phyloP scores from a whole-genome alignment of 805 yeast genomes.

The Ascoidea rubescens region DNA sequence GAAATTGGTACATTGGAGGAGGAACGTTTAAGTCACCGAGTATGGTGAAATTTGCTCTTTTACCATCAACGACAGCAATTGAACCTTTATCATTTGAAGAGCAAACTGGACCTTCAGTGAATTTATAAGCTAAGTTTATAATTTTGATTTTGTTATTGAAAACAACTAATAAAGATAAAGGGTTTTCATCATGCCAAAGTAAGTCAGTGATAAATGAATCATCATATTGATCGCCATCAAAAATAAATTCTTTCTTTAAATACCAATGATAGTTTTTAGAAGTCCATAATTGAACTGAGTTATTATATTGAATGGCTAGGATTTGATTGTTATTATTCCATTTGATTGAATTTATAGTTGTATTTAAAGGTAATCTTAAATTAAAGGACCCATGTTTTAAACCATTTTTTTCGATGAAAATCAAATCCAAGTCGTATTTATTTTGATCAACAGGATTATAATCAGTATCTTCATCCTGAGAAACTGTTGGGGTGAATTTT shows the following conservation, averaged over 20 bases:
- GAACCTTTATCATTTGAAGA: conserved; percentile 67
- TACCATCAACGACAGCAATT: conserved; percentile 72
- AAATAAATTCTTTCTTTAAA: conserved; percentile 63
- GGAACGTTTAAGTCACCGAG: conserved; percentile 79
- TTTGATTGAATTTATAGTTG: conserved; percentile 34
- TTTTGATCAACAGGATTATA: conserved; percentile 28
- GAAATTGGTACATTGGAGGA: conserved; percentile 68
- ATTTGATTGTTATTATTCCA: conserved; percentile 82
- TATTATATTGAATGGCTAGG: conserved; percentile 49
- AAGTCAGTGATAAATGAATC: conserved; percentile 24
- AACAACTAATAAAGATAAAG: conserved; percentile 58
- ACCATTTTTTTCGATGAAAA: conserved; percentile 90
- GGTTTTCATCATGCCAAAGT: conserved; percentile 86
- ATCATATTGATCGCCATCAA: conserved; percentile 16
- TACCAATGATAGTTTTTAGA: conserved; percentile 93
- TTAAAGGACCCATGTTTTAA: conserved; percentile 78
- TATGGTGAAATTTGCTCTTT: conserved; percentile 61
- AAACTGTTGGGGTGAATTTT: conserved; percentile 14
- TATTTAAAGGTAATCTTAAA: conserved; percentile 42
- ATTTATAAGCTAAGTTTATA: conserved; percentile 51
- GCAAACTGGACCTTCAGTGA: conserved; percentile 53
- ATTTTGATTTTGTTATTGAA: conserved; percentile 32
- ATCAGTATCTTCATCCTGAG: conserved; percentile 9
- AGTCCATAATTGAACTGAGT: conserved; percentile 78
- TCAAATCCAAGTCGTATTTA: conserved; percentile 28